Evolutionary conservation across 441 rosid species (phyloP).

Genomic region (Populus hybrid): DNA sequence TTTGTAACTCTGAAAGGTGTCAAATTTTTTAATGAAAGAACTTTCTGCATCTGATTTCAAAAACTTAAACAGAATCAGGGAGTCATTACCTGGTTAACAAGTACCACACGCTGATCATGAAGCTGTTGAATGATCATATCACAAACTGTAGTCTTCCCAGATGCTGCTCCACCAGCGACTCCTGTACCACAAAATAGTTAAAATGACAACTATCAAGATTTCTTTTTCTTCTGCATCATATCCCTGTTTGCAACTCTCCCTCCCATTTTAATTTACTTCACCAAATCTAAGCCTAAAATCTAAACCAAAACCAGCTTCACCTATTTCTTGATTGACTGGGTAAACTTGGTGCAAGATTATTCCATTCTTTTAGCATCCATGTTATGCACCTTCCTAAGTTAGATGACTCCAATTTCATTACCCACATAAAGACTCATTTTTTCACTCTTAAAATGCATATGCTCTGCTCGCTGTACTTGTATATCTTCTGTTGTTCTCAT

Average conservation of each 20-base stretch:
- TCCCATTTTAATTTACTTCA: not conserved
- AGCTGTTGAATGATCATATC: slow-evolving; percentile 99
- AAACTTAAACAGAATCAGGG: not conserved
- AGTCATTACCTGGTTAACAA: slow-evolving; percentile 77
- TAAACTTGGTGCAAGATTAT: not conserved
- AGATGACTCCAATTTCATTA: not conserved
- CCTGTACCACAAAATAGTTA: slow-evolving; percentile 43
- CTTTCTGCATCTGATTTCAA: not conserved
- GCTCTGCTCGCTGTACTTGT: not conserved
- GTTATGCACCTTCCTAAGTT: not conserved
- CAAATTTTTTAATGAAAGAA: not conserved
- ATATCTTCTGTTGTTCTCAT: not conserved
- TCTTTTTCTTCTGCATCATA: no score
- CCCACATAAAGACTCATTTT: not conserved
- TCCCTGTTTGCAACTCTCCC: not conserved
- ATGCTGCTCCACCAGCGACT: slow-evolving; percentile 98
- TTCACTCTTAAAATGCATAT: not conserved
- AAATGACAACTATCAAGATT: slow-evolving; percentile 2
- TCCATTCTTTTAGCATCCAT: not conserved
- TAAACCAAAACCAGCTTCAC: not conserved
- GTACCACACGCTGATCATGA: slow-evolving; percentile 98
- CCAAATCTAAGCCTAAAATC: not conserved
- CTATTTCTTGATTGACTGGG: no score
- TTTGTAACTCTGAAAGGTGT: not conserved
- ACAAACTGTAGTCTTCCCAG: slow-evolving; percentile 99